A percentile compares a stretch with the other conserved stretches of the same genome.
phyloP scores from a whole-genome alignment of 306 rosid species.

The Urtica urens region DNA sequence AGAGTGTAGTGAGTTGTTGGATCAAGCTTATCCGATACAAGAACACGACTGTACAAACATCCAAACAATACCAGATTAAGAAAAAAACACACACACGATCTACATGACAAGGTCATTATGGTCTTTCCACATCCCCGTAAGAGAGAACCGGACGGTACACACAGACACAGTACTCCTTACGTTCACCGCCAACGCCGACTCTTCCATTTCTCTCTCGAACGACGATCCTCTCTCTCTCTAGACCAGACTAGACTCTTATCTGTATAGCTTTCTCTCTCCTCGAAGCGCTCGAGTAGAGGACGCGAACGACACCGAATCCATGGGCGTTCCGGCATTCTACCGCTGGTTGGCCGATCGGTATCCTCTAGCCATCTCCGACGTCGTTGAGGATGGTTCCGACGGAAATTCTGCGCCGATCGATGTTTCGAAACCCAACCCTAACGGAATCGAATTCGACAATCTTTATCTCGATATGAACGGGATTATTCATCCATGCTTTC shows the following conservation, averaged over 20 bases:
- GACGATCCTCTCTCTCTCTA: neutral
- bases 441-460: conserved; percentile 85
- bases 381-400: conserved; percentile 48
- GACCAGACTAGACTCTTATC: too few species aligned
- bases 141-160: conserved; percentile 1
- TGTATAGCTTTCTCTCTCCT: neutral
- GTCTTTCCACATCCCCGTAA: conserved; percentile 16
- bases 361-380: conserved; percentile 68
- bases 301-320: conserved; percentile 31
- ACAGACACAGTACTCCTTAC: neutral
- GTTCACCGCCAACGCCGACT: conserved; percentile 17
- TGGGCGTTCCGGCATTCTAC: conserved; percentile 98
- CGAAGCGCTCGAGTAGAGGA: conserved; percentile 11
- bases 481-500: conserved; percentile 93
- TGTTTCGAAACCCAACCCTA: conserved; percentile 75
- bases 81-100: neutral
- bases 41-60: neutral
- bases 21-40: neutral
- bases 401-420: conserved; percentile 31
- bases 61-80: neutral
- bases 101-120: conserved; percentile 23
- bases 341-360: conserved; percentile 99
- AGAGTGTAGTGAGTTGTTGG: too few species aligned
- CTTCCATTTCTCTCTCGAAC: too few species aligned
- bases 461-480: conserved; percentile 91